Conservation (phyloP, 495 filamentous ascomycete species). For the Penicillium longicatenatum region DNA sequence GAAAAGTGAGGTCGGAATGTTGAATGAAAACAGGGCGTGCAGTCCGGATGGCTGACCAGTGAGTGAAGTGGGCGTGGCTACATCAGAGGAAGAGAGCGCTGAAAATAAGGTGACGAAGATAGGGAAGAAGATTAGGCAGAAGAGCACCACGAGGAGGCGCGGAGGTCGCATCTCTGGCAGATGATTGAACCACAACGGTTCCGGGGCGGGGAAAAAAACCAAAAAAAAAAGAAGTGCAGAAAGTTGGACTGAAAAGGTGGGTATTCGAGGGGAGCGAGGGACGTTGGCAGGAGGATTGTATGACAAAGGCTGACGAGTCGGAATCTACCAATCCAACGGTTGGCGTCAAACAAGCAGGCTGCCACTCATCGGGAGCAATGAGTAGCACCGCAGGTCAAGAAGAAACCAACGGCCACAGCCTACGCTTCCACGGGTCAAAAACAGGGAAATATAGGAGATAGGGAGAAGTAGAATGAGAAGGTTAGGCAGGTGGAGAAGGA, state of each 20-base stretch:
- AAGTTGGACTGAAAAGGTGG: conserved; percentile 4
- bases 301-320: conserved; percentile 23
- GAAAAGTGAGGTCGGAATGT: conserved; percentile 76
- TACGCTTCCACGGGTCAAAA: conserved; percentile 12
- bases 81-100: conserved; percentile 43
- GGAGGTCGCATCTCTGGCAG: conserved; percentile 55
- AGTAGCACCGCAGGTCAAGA: conserved; percentile 26
- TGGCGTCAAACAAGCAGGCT: conserved; percentile 31
- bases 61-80: conserved; percentile 43
- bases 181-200: background rate
- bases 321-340: conserved; percentile 42
- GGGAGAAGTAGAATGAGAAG: conserved; percentile 1
- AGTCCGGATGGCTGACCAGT: conserved; percentile 47
- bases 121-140: conserved; percentile 57
- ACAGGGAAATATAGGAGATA: conserved; percentile 14
- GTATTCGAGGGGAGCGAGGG: conserved; percentile 14
- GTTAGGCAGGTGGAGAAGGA: conserved; percentile 12
- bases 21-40: conserved; percentile 62
- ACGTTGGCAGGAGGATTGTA: conserved; percentile 25
- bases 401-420: conserved; percentile 14
- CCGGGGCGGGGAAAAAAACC: no score
- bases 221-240: background rate
- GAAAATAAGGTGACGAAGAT: conserved; percentile 55
- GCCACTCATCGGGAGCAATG: conserved; percentile 44
- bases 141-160: conserved; percentile 52